These are phyloP conservation scores for Diaporthe citrichinensis DNA, from an alignment of 2,329 filamentous ascomycete genomes.

Conservation along the genomic window DNA sequence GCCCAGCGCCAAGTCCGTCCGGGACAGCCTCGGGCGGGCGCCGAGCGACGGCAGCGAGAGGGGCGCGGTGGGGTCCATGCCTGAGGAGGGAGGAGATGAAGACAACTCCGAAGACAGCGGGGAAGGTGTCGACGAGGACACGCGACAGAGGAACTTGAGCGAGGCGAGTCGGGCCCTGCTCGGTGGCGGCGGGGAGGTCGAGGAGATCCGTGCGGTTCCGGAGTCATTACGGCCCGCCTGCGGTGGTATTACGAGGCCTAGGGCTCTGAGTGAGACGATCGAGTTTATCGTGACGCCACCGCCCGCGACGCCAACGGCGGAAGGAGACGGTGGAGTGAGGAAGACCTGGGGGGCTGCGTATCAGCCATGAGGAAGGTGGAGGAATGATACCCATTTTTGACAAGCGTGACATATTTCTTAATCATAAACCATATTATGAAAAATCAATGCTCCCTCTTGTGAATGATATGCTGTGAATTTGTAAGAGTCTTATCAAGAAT, in stretches of 20 bases:
- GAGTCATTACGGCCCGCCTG: constrained; percentile 27
- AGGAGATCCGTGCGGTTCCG: not conserved
- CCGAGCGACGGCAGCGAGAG: constrained; percentile 46
- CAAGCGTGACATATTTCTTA: constrained; percentile 10
- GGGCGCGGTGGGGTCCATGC: constrained; percentile 33
- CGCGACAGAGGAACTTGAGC: constrained; percentile 21
- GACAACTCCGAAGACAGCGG: not conserved
- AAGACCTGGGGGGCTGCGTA: constrained; percentile 33
- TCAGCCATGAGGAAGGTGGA: not conserved
- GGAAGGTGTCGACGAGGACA: not conserved
- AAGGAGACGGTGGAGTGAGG: not conserved
- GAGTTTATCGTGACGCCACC: constrained; percentile 40
- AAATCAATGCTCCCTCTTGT: not conserved
- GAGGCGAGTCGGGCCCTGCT: constrained; percentile 37
- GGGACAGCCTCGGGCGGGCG: constrained; percentile 41
- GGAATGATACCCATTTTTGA: constrained; percentile 25
- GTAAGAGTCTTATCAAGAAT: not conserved
- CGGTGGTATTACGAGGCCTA: constrained; percentile 25
- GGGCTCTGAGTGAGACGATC: constrained; percentile 38
- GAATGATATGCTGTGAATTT: not conserved
- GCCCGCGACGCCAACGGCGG: constrained; percentile 18
- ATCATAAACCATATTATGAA: not conserved
- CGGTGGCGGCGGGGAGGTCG: constrained; percentile 7
- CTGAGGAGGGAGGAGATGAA: constrained; percentile 23
- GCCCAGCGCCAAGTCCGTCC: constrained; percentile 38